Conservation (phyloP, 495 filamentous ascomycete species). For the Penicillium lividum region DNA sequence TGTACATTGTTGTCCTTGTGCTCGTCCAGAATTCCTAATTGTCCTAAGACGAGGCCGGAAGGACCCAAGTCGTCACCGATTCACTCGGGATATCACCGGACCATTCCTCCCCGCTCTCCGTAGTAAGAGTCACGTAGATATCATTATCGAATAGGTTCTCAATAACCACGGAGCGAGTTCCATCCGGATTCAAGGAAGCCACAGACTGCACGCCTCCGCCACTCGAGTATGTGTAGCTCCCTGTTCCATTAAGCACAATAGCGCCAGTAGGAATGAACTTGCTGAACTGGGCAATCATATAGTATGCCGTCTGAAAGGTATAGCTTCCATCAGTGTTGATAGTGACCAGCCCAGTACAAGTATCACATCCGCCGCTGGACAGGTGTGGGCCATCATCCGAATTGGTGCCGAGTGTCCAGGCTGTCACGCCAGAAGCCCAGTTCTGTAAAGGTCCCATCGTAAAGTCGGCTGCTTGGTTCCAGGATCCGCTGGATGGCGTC, state of each 20-base stretch:
- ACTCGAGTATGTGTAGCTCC: conserved; percentile 48
- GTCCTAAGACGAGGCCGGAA: conserved; percentile 34
- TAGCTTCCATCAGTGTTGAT: conserved; percentile 45
- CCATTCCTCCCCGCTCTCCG: conserved; percentile 50
- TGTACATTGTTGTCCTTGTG: background rate
- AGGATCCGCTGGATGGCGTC: conserved; percentile 44
- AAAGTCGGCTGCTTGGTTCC: conserved; percentile 54
- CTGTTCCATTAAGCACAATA: conserved; percentile 43
- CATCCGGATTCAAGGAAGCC: conserved; percentile 53
- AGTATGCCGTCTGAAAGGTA: conserved; percentile 51
- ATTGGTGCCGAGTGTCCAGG: conserved; percentile 57
- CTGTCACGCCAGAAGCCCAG: conserved; percentile 53
- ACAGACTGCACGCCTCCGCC: conserved; percentile 49
- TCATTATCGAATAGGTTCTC: conserved; percentile 55
- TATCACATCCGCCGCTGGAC: conserved; percentile 46
- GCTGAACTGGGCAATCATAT: conserved; percentile 58
- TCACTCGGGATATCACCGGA: conserved; percentile 47
- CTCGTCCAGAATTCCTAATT: background rate
- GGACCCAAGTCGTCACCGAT: conserved; percentile 55
- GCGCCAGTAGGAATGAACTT: conserved; percentile 57
- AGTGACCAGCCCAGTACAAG: conserved; percentile 52
- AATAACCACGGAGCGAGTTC: conserved; percentile 51
- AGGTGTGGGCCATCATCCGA: conserved; percentile 53
- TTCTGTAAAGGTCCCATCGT: conserved; percentile 58
- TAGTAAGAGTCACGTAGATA: conserved; percentile 45